These are phyloP conservation scores for Symbiodinium natans DNA, from an alignment of 73 alveolate species.

Conservation along the genomic window DNA sequence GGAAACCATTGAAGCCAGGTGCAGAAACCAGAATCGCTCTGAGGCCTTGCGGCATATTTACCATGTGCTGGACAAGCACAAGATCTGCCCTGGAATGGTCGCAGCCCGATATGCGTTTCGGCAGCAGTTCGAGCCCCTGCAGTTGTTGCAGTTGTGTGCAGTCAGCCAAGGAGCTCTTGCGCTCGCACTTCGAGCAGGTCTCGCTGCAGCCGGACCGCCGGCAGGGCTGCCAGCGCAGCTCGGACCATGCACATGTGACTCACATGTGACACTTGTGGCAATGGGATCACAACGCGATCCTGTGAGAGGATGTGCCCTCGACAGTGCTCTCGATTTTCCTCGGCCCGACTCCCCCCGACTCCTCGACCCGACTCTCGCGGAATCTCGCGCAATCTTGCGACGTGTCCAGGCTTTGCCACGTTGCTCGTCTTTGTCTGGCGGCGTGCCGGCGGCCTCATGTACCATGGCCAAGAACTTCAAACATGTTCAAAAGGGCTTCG, in stretches of 20 bases:
- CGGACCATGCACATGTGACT: too few relatives aligned
- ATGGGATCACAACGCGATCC: too few relatives aligned
- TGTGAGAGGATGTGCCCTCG: too few relatives aligned
- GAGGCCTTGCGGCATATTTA: slow-evolving; percentile 44
- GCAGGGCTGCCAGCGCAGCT: slow-evolving; percentile 11
- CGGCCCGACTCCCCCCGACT: too few relatives aligned
- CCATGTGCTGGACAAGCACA: slow-evolving; percentile 84
- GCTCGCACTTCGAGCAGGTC: slow-evolving; percentile 44
- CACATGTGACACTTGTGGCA: too few relatives aligned
- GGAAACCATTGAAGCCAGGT: too few relatives aligned
- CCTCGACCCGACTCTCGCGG: too few relatives aligned
- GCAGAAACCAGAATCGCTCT: too few relatives aligned
- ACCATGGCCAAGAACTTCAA: neutral
- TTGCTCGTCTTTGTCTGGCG: slow-evolving; percentile 54
- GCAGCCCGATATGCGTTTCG: slow-evolving; percentile 31
- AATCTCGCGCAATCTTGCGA: too few relatives aligned
- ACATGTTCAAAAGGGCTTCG: too few relatives aligned
- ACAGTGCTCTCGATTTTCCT: too few relatives aligned
- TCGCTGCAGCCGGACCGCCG: slow-evolving; percentile 1
- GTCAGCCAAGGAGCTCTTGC: slow-evolving; percentile 26
- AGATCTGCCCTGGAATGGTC: slow-evolving; percentile 69
- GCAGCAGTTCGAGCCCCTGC: neutral
- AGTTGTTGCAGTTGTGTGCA: too few relatives aligned
- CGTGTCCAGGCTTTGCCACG: slow-evolving; percentile 3
- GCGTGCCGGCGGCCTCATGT: slow-evolving; percentile 7